phyloP scores from a whole-genome alignment of 306 rosid genomes.

The Calophaca sinica region DNA sequence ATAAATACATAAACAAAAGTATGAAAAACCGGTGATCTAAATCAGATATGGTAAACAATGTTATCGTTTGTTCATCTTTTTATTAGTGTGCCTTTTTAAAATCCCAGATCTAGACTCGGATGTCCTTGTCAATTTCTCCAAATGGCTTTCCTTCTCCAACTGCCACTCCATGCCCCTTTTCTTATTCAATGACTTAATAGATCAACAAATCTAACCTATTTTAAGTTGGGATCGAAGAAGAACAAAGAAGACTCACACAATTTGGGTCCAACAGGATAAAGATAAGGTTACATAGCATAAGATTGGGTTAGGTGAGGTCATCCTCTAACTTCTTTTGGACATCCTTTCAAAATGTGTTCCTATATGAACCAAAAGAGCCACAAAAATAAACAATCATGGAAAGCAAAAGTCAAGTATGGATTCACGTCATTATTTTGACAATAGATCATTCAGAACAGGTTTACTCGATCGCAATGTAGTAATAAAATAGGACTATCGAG shows the following conservation, averaged over 20 bases:
- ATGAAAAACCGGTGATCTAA: background rate
- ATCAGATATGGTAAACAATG: constrained; percentile 18
- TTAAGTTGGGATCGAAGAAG: constrained; percentile 32
- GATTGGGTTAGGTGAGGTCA: constrained; percentile 28
- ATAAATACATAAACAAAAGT: background rate
- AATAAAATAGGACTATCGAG: too few relatives aligned
- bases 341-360: background rate
- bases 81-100: constrained; percentile 13
- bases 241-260: background rate
- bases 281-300: constrained; percentile 51
- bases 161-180: background rate
- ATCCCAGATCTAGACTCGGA: constrained; percentile 9
- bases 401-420: constrained; percentile 27
- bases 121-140: background rate
- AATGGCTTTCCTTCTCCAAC: background rate
- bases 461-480: too few relatives aligned
- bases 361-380: background rate
- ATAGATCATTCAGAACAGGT: background rate
- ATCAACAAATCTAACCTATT: constrained; percentile 38
- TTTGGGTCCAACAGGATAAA: constrained; percentile 57
- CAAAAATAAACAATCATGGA: background rate
- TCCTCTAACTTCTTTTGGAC: background rate
- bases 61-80: constrained; percentile 23
- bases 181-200: constrained; percentile 9
- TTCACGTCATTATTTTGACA: constrained; percentile 7